Evolutionary conservation across 2,329 filamentous ascomycete genomes (phyloP), one percentile per base, ranked within the genome.

Genomic region (Lasiodiplodia citricola): DNA sequence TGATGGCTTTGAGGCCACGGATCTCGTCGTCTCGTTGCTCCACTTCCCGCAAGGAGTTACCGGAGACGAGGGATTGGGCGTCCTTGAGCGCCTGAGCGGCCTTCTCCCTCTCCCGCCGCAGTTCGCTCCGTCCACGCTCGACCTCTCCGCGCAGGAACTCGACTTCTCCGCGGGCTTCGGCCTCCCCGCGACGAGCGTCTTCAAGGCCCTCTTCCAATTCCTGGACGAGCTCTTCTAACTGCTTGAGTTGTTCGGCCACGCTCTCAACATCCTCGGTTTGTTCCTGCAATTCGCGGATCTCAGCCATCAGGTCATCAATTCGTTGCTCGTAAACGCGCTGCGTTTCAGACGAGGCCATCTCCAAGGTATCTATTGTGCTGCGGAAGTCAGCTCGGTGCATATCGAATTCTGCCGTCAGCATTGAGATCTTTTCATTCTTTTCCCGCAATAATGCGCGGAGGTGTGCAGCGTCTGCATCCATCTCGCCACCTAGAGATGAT

Each of bases 1-100:
- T 98, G 77, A 99, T 98, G 54, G 96, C 95, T 81, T 98, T 99
- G 72, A 99, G 87, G 57, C 96, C 96, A 71, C 95, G 88, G 75
- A 99, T 98, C 83, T 99, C 96, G 74, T 99, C 96, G 75, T 99
- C 95, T 78, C 96, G 96, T 77, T 97, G 92, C 77, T 96, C 94
- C 37, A 98, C 81, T 71, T 97, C 94, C 79, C 93, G 93, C 54
- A 87, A 86, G 18, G 65, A 56, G 28, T 37, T 11, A 44, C 79
- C 73, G 50, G 75, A 80, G 23, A 75, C 73, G 44, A 79, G 77
- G 11, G 83, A 79, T 1, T 85, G 83, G 13, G 80, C 83, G 35
- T 86, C 86, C 73, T 87, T 88, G 68, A 88, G 76, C 3, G 85
- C 85, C 14, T 87, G 87, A 2, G 88, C 89, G 5, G 90, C 88